A percentile compares a stretch with the other conserved stretches of the same genome.
These are phyloP conservation scores for Acanthamoeba triangularis DNA, from an alignment of 208 protist species.

Conservation along the genomic window DNA sequence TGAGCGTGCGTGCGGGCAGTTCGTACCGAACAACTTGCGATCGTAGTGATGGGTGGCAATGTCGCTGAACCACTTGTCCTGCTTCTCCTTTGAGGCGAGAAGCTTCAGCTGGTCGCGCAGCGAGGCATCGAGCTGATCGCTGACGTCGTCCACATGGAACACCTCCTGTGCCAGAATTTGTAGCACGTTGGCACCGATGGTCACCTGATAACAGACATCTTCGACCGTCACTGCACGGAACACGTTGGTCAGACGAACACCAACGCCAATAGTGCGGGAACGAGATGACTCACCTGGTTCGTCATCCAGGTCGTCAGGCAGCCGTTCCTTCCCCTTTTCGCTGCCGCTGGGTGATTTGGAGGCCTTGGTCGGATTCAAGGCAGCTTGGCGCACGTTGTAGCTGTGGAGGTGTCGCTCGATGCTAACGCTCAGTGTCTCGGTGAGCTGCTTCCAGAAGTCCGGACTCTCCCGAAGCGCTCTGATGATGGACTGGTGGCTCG, in stretches of 20 bases:
- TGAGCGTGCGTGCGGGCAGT: not conserved
- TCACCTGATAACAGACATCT: not conserved
- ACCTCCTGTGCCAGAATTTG: constrained; percentile 31
- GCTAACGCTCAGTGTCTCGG: not conserved
- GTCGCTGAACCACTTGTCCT: not conserved
- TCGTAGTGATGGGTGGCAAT: not conserved
- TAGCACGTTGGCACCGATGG: not conserved
- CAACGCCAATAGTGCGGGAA: not conserved
- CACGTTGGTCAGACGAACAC: not conserved
- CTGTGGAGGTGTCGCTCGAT: not conserved
- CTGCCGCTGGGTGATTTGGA: not conserved
- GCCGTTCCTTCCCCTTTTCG: not conserved
- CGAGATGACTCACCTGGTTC: not conserved
- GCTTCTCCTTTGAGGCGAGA: not conserved
- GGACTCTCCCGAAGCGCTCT: not conserved
- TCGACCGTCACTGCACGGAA: not conserved
- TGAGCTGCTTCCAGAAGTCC: constrained; percentile 51
- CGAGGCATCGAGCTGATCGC: constrained; percentile 39
- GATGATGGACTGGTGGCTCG: constrained; percentile 62
- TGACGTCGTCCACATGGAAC: not conserved
- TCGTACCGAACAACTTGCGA: not conserved
- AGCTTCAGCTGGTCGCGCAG: constrained; percentile 16
- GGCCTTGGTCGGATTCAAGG: not conserved
- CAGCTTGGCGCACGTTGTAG: not conserved
- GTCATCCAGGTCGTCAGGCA: not conserved